phyloP scores from a whole-genome alignment of 2,329 filamentous ascomycete genomes.

The Phialophora tarda region DNA sequence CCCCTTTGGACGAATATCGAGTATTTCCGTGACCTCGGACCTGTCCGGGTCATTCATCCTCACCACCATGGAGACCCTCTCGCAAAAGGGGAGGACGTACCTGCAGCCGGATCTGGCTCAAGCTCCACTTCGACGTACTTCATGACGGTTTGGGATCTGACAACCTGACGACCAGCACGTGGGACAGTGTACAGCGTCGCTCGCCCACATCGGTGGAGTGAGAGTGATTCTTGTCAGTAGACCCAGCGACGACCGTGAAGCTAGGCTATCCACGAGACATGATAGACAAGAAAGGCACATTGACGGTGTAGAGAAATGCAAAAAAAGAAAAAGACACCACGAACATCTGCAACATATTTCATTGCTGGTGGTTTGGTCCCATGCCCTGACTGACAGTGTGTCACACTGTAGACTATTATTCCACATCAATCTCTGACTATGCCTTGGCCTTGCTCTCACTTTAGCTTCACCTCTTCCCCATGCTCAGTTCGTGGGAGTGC shows the following conservation, averaged over 20 bases:
- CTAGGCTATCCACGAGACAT: neutral
- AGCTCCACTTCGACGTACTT: too few relatives aligned
- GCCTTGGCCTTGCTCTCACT: neutral
- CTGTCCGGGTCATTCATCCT: neutral
- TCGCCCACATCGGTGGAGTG: too few relatives aligned
- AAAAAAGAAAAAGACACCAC: neutral
- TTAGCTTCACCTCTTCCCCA: neutral
- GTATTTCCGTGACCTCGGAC: too few relatives aligned
- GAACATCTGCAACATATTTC: neutral
- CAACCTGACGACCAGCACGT: too few relatives aligned
- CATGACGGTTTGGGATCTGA: too few relatives aligned
- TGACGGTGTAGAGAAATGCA: neutral
- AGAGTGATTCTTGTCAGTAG: too few relatives aligned
- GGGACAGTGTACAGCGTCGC: too few relatives aligned
- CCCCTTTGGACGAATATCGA: too few relatives aligned
- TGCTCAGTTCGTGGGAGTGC: neutral
- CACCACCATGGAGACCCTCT: neutral
- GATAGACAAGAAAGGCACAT: neutral
- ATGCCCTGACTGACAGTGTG: neutral
- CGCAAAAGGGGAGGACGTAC: neutral
- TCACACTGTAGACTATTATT: neutral
- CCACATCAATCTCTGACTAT: neutral
- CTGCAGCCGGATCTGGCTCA: neutral
- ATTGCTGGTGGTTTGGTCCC: neutral
- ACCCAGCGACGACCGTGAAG: too few relatives aligned